Evolutionary conservation across 179 eudicot genomes (phyloP), one percentile per base, ranked within the genome.

Genomic region (Beta macrorhiza): DNA sequence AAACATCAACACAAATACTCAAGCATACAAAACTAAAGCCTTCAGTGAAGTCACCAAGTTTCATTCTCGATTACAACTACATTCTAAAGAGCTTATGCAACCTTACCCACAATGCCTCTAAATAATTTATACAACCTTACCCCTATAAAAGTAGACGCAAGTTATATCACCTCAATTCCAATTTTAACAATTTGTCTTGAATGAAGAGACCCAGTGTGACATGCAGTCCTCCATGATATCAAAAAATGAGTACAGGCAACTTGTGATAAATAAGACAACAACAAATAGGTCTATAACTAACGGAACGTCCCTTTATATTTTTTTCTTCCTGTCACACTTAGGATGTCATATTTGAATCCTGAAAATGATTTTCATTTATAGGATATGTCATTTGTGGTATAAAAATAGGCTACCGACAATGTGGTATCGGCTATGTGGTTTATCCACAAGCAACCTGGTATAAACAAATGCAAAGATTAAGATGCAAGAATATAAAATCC

Each of bases 1-100:
- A 64, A 77, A 44, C 70, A 61, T 44, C 58, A 5, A 19, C 29
- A n/a, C 42, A 20, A 76, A 76, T n/a, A 59, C 68, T 45, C 57
- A 62, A 75, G 59, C 51, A 75, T 57, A 42, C 69, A 61, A 42
- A 44, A 61, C 61, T 47, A 3, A 57, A 62, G 20, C 70, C 79
- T 76, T 63, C 67, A 61, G n/a, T n/a, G 12, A 65, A 29, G 69
- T 29, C 44, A 10, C 44, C 1, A 37, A 22, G 9, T 25, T 22
- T 64, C 42, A 10, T 5, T 64, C 67, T 64, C 13, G 2, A 62
- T n/a, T 62, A 62, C 67, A 59, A 59, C 25, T 37, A 37, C 42
- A 37, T 3, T 37, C 53, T 49, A 49, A 49, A 49, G 11, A 49
- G 7, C 53, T 49, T 37, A 37, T 37, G 42, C 42, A 59, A 62